A percentile compares a stretch with the other conserved stretches of the same genome.
phyloP scores from a whole-genome alignment of 345 rosid species.

The Brassica nigra region DNA sequence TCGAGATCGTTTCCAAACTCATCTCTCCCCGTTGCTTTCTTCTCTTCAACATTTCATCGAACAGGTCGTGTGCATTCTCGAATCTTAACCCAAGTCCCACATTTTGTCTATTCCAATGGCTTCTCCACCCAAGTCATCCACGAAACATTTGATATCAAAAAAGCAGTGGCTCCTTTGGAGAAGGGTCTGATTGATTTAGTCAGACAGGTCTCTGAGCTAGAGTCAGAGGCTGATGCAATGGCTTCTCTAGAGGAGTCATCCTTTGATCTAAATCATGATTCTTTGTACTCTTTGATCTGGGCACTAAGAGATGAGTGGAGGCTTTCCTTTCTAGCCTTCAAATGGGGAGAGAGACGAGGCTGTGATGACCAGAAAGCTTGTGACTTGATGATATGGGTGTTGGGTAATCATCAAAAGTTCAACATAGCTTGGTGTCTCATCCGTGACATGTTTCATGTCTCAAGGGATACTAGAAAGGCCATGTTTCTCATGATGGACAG shows the following conservation, averaged over 20 bases:
- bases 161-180: slow-evolving; percentile 27
- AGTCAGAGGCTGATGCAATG: slow-evolving; percentile 59
- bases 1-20: slow-evolving; percentile 17
- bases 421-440: slow-evolving; percentile 80
- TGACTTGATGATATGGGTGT: slow-evolving; percentile 65
- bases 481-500: slow-evolving; percentile 88
- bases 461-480: slow-evolving; percentile 53
- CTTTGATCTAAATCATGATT: slow-evolving; percentile 40
- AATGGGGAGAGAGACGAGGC: slow-evolving; percentile 69
- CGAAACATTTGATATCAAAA: slow-evolving; percentile 35
- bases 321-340: slow-evolving; percentile 69
- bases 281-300: slow-evolving; percentile 66
- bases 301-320: slow-evolving; percentile 66
- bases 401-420: slow-evolving; percentile 73
- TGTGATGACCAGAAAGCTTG: slow-evolving; percentile 52
- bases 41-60: slow-evolving; percentile 60
- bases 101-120: slow-evolving; percentile 35
- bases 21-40: not conserved
- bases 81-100: not conserved
- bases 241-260: slow-evolving; percentile 53
- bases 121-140: slow-evolving; percentile 42
- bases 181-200: slow-evolving; percentile 44
- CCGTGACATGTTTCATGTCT: slow-evolving; percentile 59
- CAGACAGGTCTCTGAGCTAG: slow-evolving; percentile 49
- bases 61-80: slow-evolving; percentile 33